Evolutionary conservation across 345 rosid genomes (phyloP).

Genomic region (Moringa oleifera): DNA sequence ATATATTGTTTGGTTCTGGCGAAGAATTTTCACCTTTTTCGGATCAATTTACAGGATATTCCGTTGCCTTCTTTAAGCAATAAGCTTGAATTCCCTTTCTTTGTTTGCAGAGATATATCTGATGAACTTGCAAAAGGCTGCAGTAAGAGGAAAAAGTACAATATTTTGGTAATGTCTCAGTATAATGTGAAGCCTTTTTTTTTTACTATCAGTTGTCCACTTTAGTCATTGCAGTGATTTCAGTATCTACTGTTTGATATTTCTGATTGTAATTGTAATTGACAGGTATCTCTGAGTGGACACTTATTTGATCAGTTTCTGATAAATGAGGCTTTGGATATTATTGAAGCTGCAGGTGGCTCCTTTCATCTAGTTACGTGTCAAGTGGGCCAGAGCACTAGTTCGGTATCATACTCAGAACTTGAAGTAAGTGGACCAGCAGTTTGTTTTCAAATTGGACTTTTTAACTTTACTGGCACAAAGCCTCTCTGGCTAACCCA

Average conservation of each 20-base stretch:
- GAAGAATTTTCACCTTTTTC: no score
- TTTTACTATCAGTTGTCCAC: not conserved
- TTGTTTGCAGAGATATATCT: constrained; percentile 44
- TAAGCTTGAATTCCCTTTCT: constrained; percentile 9
- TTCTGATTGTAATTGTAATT: constrained; percentile 20
- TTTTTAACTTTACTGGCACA: not conserved
- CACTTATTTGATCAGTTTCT: constrained; percentile 86
- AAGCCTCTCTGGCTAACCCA: not conserved
- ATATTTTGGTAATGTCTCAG: constrained; percentile 72
- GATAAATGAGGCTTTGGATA: constrained; percentile 92
- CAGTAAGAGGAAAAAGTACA: constrained; percentile 48
- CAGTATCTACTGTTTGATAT: not conserved
- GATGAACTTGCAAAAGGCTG: constrained; percentile 26
- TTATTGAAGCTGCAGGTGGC: constrained; percentile 84
- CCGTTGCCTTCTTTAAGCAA: not conserved
- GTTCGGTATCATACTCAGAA: constrained; percentile 72
- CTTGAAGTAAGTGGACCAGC: constrained; percentile 62
- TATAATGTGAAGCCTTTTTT: no score
- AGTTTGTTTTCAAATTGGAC: not conserved
- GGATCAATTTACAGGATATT: no score
- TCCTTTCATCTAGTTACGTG: constrained; percentile 86
- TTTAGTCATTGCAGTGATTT: not conserved
- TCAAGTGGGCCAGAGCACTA: constrained; percentile 75
- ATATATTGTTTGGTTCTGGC: not conserved
- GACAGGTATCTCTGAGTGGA: constrained; percentile 89